phyloP scores from a whole-genome alignment of 1,284 basidiomycete species.

The Trichosporon sp. region DNA sequence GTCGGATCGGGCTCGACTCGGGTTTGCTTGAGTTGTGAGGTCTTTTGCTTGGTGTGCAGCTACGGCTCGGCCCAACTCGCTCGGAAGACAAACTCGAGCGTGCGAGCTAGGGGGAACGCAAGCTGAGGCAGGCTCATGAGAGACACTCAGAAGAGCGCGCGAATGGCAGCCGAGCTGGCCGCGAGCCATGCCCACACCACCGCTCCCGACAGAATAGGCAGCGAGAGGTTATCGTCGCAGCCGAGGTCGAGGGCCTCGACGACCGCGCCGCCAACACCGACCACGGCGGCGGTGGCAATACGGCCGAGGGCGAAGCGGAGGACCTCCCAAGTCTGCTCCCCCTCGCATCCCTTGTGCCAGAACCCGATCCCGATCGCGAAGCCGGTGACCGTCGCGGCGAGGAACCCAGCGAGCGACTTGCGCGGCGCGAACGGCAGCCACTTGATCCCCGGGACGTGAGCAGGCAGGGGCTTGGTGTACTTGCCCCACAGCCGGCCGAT shows the following conservation, averaged over 20 bases:
- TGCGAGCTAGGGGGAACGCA: too few relatives aligned
- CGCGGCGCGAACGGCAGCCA: conserved; percentile 41
- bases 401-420: conserved; percentile 73
- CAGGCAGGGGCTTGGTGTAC: conserved; percentile 68
- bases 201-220: conserved; percentile 83
- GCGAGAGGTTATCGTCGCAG: conserved; percentile 86
- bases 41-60: too few relatives aligned
- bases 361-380: conserved; percentile 67
- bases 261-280: conserved; percentile 72
- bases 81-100: too few relatives aligned
- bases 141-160: not conserved
- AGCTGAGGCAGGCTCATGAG: too few relatives aligned
- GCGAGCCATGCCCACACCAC: conserved; percentile 59
- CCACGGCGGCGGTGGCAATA: conserved; percentile 56
- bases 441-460: conserved; percentile 47
- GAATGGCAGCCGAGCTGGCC: conserved; percentile 21
- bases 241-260: conserved; percentile 84
- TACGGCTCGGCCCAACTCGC: too few relatives aligned
- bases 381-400: conserved; percentile 74
- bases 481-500: conserved; percentile 79
- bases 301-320: conserved; percentile 51
- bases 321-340: conserved; percentile 42
- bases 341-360: conserved; percentile 60
- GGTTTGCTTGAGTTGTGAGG: too few relatives aligned
- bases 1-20: too few relatives aligned